Evolutionary conservation across 2,329 filamentous ascomycete species (phyloP).

Genomic region (Cercospora brassicicola): DNA sequence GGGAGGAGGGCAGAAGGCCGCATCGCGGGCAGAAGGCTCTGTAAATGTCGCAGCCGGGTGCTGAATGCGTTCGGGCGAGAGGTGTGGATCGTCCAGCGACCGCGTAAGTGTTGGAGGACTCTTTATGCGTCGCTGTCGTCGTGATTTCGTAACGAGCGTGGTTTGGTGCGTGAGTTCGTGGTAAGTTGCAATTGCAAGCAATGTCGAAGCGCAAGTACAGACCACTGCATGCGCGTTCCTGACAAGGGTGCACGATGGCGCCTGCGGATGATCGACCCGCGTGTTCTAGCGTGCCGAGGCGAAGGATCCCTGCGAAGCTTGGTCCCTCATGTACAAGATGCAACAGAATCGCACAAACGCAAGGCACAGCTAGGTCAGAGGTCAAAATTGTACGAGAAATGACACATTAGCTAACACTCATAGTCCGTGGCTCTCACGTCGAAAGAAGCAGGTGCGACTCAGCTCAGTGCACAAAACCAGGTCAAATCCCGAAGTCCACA

Average conservation of each 20-base stretch:
- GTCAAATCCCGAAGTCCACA: not conserved
- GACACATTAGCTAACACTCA: not conserved
- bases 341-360: not conserved
- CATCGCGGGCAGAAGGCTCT: slow-evolving; percentile 7
- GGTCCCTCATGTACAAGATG: not conserved
- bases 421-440: not conserved
- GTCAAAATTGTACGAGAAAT: not conserved
- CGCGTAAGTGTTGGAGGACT: not conserved
- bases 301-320: not conserved
- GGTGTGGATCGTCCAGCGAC: not conserved
- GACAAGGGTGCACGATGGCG: slow-evolving; percentile 1
- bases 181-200: not conserved
- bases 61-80: not conserved
- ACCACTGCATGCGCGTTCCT: slow-evolving; percentile 1
- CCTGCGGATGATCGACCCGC: slow-evolving; percentile 7
- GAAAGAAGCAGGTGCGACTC: not conserved
- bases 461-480: not conserved
- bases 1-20: slow-evolving; percentile 11
- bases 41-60: not conserved
- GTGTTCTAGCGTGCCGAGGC: not conserved
- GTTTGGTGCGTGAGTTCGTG: not conserved
- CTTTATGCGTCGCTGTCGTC: not conserved
- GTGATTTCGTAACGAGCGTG: not conserved
- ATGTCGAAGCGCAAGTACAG: not conserved
- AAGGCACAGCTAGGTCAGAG: not conserved